A percentile compares a stretch with the other conserved stretches of the same genome.
phyloP scores from a whole-genome alignment of 2,329 filamentous ascomycete species.

The Aspergillus versicolor region DNA sequence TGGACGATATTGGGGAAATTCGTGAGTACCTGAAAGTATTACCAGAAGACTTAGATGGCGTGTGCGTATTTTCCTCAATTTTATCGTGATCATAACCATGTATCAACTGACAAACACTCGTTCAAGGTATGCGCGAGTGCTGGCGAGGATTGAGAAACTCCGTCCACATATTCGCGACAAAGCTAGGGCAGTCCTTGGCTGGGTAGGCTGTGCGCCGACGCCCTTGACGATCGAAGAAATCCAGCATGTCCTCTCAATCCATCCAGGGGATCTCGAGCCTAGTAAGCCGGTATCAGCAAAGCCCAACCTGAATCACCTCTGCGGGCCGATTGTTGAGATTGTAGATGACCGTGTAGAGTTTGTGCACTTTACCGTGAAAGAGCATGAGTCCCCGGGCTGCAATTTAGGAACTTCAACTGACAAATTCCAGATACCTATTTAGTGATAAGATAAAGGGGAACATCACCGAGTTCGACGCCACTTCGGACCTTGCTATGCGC shows the following conservation, averaged over 20 bases:
- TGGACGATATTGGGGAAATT: slow-evolving; percentile 21
- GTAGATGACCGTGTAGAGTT: slow-evolving; percentile 29
- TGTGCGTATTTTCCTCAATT: slow-evolving; percentile 21
- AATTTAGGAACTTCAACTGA: background rate
- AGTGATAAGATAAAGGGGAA: background rate
- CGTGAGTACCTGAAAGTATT: slow-evolving; percentile 25
- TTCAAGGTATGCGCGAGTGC: slow-evolving; percentile 5
- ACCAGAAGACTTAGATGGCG: slow-evolving; percentile 29
- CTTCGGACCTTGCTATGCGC: background rate
- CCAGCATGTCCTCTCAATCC: slow-evolving; percentile 18
- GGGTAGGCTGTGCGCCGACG: slow-evolving; percentile 21
- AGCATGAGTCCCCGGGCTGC: slow-evolving; percentile 41
- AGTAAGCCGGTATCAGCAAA: background rate
- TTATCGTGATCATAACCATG: background rate
- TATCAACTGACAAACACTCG: background rate
- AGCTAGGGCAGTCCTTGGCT: slow-evolving; percentile 19
- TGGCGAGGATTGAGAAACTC: background rate
- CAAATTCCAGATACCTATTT: background rate
- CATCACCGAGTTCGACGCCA: background rate
- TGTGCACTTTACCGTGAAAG: slow-evolving; percentile 35
- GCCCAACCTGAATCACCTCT: slow-evolving; percentile 21
- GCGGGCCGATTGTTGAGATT: slow-evolving; percentile 33
- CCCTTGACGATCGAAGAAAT: slow-evolving; percentile 19
- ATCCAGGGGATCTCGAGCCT: background rate
- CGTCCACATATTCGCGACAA: slow-evolving; percentile 1